Evolutionary conservation across 1,139 yeast species (phyloP).

Genomic region (Hyphopichia fennica): DNA sequence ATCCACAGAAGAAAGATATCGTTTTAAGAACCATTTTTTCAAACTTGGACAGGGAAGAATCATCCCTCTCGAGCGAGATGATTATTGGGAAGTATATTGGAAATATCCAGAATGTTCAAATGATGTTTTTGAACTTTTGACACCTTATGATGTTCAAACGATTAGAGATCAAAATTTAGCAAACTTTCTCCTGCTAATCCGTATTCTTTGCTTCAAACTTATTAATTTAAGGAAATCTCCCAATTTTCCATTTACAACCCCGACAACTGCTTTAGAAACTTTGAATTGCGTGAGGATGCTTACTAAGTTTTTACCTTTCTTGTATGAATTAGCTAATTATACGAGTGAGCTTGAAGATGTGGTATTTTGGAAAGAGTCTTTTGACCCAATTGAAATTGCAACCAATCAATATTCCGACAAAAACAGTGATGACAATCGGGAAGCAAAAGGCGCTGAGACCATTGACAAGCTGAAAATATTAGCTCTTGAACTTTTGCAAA

Average conservation of each 20-base stretch:
- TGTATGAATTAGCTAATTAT: conserved; percentile 53
- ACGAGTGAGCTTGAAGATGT: conserved; percentile 34
- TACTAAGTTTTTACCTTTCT: conserved; percentile 64
- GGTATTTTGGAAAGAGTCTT: conserved; percentile 31
- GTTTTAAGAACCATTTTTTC: conserved; percentile 61
- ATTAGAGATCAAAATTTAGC: conserved; percentile 58
- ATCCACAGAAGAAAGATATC: conserved; percentile 64
- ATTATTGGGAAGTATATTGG: conserved; percentile 54
- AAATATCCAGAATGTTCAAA: conserved; percentile 27
- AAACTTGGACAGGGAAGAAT: conserved; percentile 58
- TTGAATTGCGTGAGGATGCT: conserved; percentile 67
- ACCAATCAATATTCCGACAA: conserved; percentile 2
- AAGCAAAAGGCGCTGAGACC: neutral
- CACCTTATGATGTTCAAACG: conserved; percentile 57
- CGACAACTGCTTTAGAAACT: neutral
- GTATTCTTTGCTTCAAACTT: conserved; percentile 36
- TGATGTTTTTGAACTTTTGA: conserved; percentile 59
- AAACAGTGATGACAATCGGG: conserved; percentile 3
- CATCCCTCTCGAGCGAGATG: conserved; percentile 42
- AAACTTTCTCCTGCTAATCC: conserved; percentile 56
- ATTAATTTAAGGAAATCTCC: conserved; percentile 17
- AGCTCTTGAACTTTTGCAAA: conserved; percentile 50
- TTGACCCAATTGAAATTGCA: conserved; percentile 23
- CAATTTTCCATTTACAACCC: conserved; percentile 21
- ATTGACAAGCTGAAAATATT: conserved; percentile 26